Evolutionary conservation across 164 flowering plant genomes (phyloP), one percentile per base, ranked within the genome.

Genomic region (Dillenia suffruticosa): DNA sequence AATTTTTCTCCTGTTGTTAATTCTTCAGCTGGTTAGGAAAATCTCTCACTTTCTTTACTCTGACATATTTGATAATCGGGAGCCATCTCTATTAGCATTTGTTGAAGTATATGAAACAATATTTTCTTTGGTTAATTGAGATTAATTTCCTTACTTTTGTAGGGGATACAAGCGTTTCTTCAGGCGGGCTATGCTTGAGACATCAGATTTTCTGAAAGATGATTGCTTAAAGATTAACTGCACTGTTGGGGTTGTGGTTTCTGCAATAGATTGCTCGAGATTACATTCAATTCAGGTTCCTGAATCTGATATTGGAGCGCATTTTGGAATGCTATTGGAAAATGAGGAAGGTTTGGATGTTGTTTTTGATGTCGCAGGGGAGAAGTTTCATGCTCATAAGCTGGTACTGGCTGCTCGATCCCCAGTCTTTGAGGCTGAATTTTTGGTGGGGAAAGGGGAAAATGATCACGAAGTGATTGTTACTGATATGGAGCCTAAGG

Each of bases 111-210:
- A 32, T 32, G 40, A 32, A 32, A 32, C 6, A 32, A 32, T 32
- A 32, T 32, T 32, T 32, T 32, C 40, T 32, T 32, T 32, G 40
- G 40, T 32, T 32, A 32, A 32, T 32, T 32, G 40, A 32, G 40
- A 32, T 32, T 32, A 32, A 15, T 46, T 10, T 52, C 1, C 40
- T 10, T 55, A 32, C 40, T 55, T 50, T 9, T 67, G n/a, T 64
- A 89, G 98, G 96, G 98, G 98, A 46, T 92, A 92, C 71, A 92
- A 92, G 76, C 92, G 98, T 10, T 93, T 93, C 64, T 88, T 70
- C 63, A 76, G 86, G 74, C 71, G 98, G 67, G 70, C 81, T 64
- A n/a, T 72, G 72, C 90, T 93, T 53, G 97, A 93, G 62, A 67
- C 81, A 16, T 93, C 98, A 49, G 95, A 88, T 78, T 93, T 71